These are phyloP conservation scores for Acer campestre DNA, from an alignment of 345 rosid species.

Conservation along the genomic window DNA sequence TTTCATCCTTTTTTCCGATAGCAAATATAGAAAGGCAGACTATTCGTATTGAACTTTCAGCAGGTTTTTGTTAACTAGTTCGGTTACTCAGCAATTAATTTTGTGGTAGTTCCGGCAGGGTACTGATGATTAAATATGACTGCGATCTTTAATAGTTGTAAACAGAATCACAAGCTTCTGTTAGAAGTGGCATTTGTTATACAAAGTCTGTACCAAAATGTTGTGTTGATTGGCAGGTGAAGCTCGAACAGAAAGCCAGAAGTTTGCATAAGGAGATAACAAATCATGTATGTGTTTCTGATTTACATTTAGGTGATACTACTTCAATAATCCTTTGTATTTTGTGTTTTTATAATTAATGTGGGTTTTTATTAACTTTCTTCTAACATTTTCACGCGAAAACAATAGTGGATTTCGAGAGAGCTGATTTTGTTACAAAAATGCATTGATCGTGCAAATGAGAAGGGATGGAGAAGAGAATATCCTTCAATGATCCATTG, in stretches of 20 bases:
- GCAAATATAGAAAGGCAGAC: neutral
- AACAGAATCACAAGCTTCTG: no score
- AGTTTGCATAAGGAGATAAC: constrained; percentile 54
- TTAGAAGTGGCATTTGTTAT: neutral
- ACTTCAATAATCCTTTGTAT: neutral
- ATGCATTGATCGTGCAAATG: constrained; percentile 38
- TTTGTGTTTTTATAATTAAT: neutral
- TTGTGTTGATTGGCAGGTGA: constrained; percentile 40
- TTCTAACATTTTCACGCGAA: neutral
- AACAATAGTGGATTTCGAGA: constrained; percentile 38
- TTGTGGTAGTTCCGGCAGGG: neutral
- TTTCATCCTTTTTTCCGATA: neutral
- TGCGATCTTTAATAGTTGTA: neutral
- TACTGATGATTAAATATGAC: neutral
- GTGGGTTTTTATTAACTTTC: neutral
- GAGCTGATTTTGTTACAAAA: constrained; percentile 36
- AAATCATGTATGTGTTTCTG: constrained; percentile 42
- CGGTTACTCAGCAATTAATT: neutral
- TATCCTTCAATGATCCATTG: constrained; percentile 39
- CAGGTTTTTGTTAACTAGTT: neutral
- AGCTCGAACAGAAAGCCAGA: constrained; percentile 47
- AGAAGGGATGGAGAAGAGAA: constrained; percentile 58
- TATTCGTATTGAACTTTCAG: no score
- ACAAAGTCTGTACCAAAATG: constrained; percentile 12
- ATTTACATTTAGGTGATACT: neutral